Evolutionary conservation across 1,284 basidiomycete genomes (phyloP), one percentile per base, ranked within the genome.

Genomic region (Heterobasidion parviporum): DNA sequence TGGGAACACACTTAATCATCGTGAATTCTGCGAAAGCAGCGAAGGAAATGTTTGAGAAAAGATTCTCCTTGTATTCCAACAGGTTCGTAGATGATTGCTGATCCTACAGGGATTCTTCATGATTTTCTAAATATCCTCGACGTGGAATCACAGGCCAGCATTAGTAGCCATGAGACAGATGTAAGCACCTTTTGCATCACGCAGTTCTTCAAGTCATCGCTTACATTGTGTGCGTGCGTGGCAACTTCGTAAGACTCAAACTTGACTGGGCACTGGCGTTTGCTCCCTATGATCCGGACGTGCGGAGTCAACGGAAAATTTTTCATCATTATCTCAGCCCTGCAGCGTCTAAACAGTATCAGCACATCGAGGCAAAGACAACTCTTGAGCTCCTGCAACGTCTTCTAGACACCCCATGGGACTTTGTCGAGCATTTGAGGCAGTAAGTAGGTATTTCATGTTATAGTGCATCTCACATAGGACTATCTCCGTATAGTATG

Each of bases 21-120:
- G 41, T 60, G 18, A 60, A 60, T 52, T 60, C 72, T 15, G 38
- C 60, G 4, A 62, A 73, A 45, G 67, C 69, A 8, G 73, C 64
- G 5, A 60, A 62, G 6, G 71, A 74, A 15, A 64, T 75, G 32
- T 73, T 72, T 18, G 67, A 73, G 53, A 72, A 63, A 52, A 57
- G 57, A 53, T 62, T 59, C 33, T 57, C 59, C 36, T 57, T 59
- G 9, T 63, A 62, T 55, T 59, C 58, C 16, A 58, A 59, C 52
- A 57, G 60, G 62, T 51, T 51, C 47, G 57, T 44, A 52, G 47
- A 34, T n/a, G 56, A 54, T 54, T 52, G 26, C 26, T 26, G 26
- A 26, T 26, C 26, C 9, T 18, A 9, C 9, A 10, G 26, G 26
- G 26, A 26, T 26, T n/a, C 12, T n/a, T 46, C 7, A 9, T 35